A percentile compares a stretch with the other conserved stretches of the same genome.
phyloP scores from a whole-genome alignment of 148 eudicot genomes.

The Heliamphora exappendiculata region DNA sequence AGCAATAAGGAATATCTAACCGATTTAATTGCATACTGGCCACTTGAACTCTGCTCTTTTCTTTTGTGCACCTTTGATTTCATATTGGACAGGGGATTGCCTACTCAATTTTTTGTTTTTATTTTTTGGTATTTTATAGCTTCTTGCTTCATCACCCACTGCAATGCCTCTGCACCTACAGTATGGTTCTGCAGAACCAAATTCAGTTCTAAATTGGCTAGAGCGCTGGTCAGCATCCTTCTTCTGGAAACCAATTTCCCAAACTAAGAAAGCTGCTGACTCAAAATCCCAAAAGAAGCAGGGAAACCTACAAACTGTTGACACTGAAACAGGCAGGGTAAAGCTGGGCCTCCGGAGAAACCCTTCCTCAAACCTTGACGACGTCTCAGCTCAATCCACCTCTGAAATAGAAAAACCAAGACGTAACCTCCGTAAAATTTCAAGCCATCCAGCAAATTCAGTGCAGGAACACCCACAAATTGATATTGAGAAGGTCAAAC shows the following conservation, averaged over 20 bases:
- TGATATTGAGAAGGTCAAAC: slow-evolving; percentile 55
- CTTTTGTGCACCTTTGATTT: not conserved
- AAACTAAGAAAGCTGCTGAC: slow-evolving; percentile 27
- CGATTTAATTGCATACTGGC: not conserved
- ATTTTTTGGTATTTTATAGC: slow-evolving; percentile 16
- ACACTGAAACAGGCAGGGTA: slow-evolving; percentile 36
- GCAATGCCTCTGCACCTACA: slow-evolving; percentile 48
- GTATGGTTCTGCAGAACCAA: slow-evolving; percentile 42
- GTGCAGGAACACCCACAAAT: slow-evolving; percentile 36
- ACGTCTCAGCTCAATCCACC: slow-evolving; percentile 21
- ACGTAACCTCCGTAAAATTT: slow-evolving; percentile 37
- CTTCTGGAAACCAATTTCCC: slow-evolving; percentile 42
- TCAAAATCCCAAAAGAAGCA: slow-evolving; percentile 38
- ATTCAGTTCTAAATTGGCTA: slow-evolving; percentile 43
- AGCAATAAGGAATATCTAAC: too few species aligned
- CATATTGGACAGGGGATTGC: not conserved
- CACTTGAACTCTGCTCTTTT: slow-evolving; percentile 4
- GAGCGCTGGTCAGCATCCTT: slow-evolving; percentile 46
- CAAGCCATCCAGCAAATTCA: slow-evolving; percentile 32
- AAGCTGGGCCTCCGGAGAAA: slow-evolving; percentile 39
- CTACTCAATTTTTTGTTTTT: not conserved
- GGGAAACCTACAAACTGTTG: slow-evolving; percentile 26
- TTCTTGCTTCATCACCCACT: slow-evolving; percentile 47
- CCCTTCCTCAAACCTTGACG: slow-evolving; percentile 24
- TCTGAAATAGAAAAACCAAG: slow-evolving; percentile 44